Base-by-base conservation (phyloP, 768 basidiomycete genomes). In the Trametes meyenii region DNA sequence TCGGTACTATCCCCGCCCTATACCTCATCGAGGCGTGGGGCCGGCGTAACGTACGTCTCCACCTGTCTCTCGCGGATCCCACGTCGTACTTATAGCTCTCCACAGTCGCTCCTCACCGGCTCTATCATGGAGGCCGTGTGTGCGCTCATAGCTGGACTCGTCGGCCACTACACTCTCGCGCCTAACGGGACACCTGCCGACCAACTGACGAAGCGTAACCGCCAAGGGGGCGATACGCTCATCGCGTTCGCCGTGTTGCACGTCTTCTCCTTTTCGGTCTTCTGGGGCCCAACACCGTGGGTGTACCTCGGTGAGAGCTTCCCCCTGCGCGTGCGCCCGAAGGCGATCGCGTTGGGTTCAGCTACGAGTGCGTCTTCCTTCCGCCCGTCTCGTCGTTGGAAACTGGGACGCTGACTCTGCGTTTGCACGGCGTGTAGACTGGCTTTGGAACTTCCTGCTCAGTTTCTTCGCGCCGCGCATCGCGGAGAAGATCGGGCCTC, bases 201-300 rank as follows among this genome's bases (percentile, higher is more conserved):
- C 2, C 73, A 75, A 23, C 76, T 89, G 38, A 87, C 87, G 0
- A n/a, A 69, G 6, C 76, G 80, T 11, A 87, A 91, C 69, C 84
- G 75, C 66, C 70, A 72, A 60, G 90, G 86, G 50, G 88, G 89
- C 45, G 83, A 87, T 58, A 79, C 81, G 0, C 75, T 90, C 38
- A 89, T 93, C 63, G 81, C 89, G 0, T 91, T 92, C 66, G 90
- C 88, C 0, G 82, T 92, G n/a, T 73, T 91, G 24, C 89, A 92
- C 53, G 87, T 92, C 26, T 84, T 86, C 66, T 81, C 82, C 11
- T 92, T 82, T 72, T 84, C 83, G 1, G 81, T 86, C 61, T 90
- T 89, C 75, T 92, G 89, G 89, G 89, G 89, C 13, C 87, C 88
- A 7, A 86, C 83, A 36, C 88, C 87, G 65, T 76, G 73, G 72